These are phyloP conservation scores for Sugiyamaella xylanicola DNA, from an alignment of 1,139 yeast genomes.

Conservation along the genomic window DNA sequence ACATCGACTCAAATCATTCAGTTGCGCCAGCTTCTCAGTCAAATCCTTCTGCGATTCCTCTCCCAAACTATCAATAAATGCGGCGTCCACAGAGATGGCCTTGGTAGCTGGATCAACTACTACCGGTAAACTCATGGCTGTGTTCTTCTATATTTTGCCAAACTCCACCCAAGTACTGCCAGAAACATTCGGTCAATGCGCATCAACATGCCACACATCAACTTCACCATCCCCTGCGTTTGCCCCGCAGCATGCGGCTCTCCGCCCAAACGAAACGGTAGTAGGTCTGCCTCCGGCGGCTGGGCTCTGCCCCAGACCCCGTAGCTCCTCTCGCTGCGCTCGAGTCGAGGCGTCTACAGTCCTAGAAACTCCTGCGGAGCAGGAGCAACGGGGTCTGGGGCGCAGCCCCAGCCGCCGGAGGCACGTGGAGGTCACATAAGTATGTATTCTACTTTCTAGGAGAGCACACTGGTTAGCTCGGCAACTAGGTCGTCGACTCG, in stretches of 20 bases:
- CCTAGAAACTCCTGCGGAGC: neutral
- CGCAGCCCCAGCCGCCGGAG: conserved; percentile 9
- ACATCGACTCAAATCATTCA: conserved; percentile 64
- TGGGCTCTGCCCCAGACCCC: neutral
- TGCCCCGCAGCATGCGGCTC: neutral
- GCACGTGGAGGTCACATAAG: neutral
- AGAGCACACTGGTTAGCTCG: conserved; percentile 3
- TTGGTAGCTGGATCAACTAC: conserved; percentile 38
- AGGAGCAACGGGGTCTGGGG: neutral
- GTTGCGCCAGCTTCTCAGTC: conserved; percentile 57
- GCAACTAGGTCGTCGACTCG: conserved; percentile 13
- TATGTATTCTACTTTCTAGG: neutral
- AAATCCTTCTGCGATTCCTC: conserved; percentile 44
- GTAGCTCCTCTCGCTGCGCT: neutral
- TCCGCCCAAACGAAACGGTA: too few relatives aligned
- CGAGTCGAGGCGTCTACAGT: neutral
- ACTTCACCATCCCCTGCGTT: neutral
- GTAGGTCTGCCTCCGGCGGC: too few relatives aligned
- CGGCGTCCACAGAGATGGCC: conserved; percentile 38
- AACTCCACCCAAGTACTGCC: too few relatives aligned
- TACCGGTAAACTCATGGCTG: conserved; percentile 11
- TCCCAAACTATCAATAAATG: conserved; percentile 24
- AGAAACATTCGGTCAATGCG: too few relatives aligned
- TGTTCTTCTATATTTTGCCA: too few relatives aligned
- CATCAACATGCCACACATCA: neutral